phyloP scores from a whole-genome alignment of 2,329 filamentous ascomycete species.

The Colletotrichum scovillei region DNA sequence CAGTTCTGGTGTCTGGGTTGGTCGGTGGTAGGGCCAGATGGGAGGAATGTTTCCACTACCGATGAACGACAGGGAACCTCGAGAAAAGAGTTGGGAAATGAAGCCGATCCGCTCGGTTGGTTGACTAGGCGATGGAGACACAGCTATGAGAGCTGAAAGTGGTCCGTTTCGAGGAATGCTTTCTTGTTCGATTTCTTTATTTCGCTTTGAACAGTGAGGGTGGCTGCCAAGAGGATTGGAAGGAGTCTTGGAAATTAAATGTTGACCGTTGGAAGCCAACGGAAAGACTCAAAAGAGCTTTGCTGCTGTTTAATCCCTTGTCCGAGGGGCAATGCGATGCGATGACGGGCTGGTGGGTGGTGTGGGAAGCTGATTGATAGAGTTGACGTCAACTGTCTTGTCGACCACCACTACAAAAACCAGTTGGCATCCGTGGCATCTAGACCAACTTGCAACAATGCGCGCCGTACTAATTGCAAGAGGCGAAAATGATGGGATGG shows the following conservation, averaged over 20 bases:
- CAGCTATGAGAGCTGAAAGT: background rate
- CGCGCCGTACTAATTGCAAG: background rate
- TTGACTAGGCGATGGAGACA: conserved; percentile 21
- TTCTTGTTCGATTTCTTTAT: background rate
- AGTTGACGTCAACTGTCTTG: conserved; percentile 1
- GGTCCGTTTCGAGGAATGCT: conserved; percentile 6
- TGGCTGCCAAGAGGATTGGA: background rate
- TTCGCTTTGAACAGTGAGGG: background rate
- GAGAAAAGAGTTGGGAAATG: background rate
- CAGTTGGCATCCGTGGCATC: background rate
- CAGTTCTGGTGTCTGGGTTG: background rate
- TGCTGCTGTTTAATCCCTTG: background rate
- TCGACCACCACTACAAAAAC: background rate
- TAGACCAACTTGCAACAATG: background rate
- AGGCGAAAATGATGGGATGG: background rate
- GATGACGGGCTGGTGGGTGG: background rate
- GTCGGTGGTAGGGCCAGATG: background rate
- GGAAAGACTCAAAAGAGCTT: background rate
- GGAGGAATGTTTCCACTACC: background rate
- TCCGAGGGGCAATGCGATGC: background rate
- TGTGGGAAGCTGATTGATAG: background rate
- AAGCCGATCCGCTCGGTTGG: conserved; percentile 4
- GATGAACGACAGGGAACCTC: background rate
- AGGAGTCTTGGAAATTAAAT: background rate
- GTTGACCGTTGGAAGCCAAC: background rate